Base-by-base conservation (phyloP, 2,329 filamentous ascomycete species). In the Cercospora berteroae region DNA sequence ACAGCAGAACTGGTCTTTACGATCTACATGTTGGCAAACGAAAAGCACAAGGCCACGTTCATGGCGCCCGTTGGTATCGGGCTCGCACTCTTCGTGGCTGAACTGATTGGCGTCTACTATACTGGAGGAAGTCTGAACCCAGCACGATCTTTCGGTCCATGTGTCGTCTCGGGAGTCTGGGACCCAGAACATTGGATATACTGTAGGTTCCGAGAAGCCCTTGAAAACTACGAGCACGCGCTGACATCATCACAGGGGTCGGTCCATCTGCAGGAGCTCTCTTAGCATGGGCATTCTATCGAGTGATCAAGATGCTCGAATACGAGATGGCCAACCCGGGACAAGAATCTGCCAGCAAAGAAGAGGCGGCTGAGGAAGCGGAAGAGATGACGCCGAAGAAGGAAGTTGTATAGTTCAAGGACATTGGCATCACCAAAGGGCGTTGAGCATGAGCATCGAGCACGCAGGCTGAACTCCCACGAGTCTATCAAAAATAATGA, bases 41-140 rank as follows among this genome's bases (percentile, higher is more conserved):
- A 79, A 65, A 81, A 81, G 73, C 76, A 76, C 71, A 79, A 79
- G 66, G 80, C 78, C n/a, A 83, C 80, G 5, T 82, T 81, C 69
- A 79, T 83, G 62, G 81, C 81, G 5, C 79, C 79, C 5, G 74
- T 81, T 36, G 78, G 77, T 62, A 76, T 93, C 71, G 91, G 75
- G 33, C 66, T 77, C 20, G 75, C 81, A 48, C 77, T 84, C 0
- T 84, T 84, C 74, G 77, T 84, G 58, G 79, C 81, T 29, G 81
- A 84, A 67, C 73, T 84, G 59, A 70, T 74, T 13, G 76, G 76
- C 16, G 80, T 58, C 65, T 83, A 70, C 67, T 76, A 74, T 67
- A 76, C 74, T n/a, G 74, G 81, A 75, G 67, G 81, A 10, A 75
- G 72, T 61, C 70, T 79, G 25, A 79, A 79, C 66, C 77, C 77